Percentiles rank a stretch among this genome's conserved stretches.
phyloP scores from a whole-genome alignment of 306 rosid genomes.

The Glycine latifolia region DNA sequence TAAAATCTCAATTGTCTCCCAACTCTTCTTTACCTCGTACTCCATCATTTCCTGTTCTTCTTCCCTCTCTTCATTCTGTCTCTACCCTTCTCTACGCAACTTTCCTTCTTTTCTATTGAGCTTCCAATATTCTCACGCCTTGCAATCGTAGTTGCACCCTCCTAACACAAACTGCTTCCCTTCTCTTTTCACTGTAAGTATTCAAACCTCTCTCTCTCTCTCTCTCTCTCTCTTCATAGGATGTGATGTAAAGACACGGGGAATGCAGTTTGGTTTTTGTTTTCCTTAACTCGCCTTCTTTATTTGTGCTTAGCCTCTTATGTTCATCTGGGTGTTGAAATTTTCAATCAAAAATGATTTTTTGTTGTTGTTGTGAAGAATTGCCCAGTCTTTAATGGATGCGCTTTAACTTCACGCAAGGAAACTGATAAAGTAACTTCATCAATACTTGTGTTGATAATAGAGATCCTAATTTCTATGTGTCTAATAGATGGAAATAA shows the following conservation, averaged over 20 bases:
- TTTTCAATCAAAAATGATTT: slow-evolving; percentile 8
- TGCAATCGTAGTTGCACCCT: not conserved
- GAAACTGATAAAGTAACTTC: slow-evolving; percentile 1
- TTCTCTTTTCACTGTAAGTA: slow-evolving; percentile 42
- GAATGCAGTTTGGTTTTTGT: slow-evolving; percentile 9
- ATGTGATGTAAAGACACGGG: not conserved
- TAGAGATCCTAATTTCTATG: slow-evolving; percentile 8
- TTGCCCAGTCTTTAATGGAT: not conserved
- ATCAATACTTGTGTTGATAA: slow-evolving; percentile 4
- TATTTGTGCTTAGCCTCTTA: slow-evolving; percentile 6
- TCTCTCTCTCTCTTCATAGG: not conserved
- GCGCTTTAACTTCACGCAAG: not conserved
- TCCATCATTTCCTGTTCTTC: not conserved
- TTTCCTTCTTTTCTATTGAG: not conserved
- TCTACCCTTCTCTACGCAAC: not conserved
- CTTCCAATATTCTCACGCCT: slow-evolving; percentile 9
- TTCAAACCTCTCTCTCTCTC: slow-evolving; percentile 30
- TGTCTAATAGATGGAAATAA: slow-evolving; percentile 3
- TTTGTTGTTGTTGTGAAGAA: not conserved
- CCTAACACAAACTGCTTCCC: not conserved
- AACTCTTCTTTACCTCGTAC: not conserved
- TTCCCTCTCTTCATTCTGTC: not conserved
- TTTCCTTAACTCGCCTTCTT: slow-evolving; percentile 18
- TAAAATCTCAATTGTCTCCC: not conserved
- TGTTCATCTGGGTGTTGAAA: slow-evolving; percentile 37